Evolutionary conservation across 306 rosid genomes (phyloP), one percentile per base, ranked within the genome.

Genomic region (Parietaria judaica): DNA sequence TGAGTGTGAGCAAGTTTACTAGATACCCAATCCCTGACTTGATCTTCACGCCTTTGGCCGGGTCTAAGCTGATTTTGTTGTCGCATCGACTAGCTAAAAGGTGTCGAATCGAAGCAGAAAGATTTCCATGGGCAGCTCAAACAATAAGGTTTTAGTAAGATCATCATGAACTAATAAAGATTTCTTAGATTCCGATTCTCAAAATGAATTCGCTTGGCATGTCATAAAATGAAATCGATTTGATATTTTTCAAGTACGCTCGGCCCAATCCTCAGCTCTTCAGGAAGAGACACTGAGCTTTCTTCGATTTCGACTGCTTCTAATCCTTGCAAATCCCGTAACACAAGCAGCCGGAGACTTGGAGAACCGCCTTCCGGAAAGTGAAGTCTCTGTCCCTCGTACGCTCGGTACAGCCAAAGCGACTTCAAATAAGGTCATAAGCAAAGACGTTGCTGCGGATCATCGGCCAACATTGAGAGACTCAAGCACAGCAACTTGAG

Each of bases 341-440:
- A 53, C 3, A 6, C 35, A 6, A 76, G 43, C 12, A 23, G 12
- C 15, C 12, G 48, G 12, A 63, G 67, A 34, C 54, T 76, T 36
- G 6, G 66, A 51, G 70, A 76, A 4, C 72, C 76, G 4, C 66
- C 61, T 23, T 11, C 47, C 51, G 53, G 31, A 41, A 67, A 76
- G 48, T 71, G 64, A 55, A 76, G 43, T 37, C 2, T 49, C 62
- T 58, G 65, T 13, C 74, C 77, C 15, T 0, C 60, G 43, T 58
- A 76, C 8, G 68, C 68, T 1, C 51, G 52, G 54, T 43, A 49
- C 7, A 72, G 7, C n/a, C 6, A 13, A 14, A 76, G 58, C 11
- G 8, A 11, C 34, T 46, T 14, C 60, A 77, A 13, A 56, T 44
- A 54, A 14, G 69, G 75, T 50, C 72, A 54, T 2, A 7, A 7